These are phyloP conservation scores for Cryphonectria parasitica DNA, from an alignment of 2,329 filamentous ascomycete species.

Conservation along the genomic window DNA sequence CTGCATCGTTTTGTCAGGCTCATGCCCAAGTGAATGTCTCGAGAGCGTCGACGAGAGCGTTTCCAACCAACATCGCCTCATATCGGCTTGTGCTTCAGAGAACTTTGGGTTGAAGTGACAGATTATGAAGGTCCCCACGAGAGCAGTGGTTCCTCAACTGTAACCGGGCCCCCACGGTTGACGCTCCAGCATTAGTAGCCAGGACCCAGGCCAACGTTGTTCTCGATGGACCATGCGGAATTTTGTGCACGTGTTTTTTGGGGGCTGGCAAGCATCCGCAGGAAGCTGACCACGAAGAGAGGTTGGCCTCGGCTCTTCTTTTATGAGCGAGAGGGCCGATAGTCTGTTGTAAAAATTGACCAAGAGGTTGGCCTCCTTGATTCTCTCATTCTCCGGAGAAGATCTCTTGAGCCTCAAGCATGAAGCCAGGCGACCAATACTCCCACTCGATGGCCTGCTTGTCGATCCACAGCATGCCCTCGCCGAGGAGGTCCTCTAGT, in stretches of 20 bases:
- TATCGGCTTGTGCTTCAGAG: not conserved
- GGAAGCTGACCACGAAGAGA: not conserved
- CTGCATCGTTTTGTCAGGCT: not conserved
- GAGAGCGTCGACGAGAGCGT: not conserved
- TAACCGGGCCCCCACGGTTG: not conserved
- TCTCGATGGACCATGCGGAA: not conserved
- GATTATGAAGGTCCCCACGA: not conserved
- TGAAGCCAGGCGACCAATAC: constrained; percentile 88
- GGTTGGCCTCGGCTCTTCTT: not conserved
- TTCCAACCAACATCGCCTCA: not conserved
- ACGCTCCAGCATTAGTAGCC: not conserved
- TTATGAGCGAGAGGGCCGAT: not conserved
- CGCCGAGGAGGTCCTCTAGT: constrained; percentile 84
- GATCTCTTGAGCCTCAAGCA: constrained; percentile 50
- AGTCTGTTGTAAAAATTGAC: not conserved
- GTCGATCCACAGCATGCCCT: constrained; percentile 94
- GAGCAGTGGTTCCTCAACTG: not conserved
- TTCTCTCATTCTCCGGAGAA: constrained; percentile 23
- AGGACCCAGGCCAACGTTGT: not conserved
- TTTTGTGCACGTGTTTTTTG: not conserved
- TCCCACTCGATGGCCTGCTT: constrained; percentile 83
- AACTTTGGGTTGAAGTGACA: not conserved
- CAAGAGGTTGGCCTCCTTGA: not conserved
- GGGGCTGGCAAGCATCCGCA: not conserved
- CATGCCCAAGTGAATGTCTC: not conserved